phyloP scores from a whole-genome alignment of 163 green algal species.

The Chlorella variabilis region DNA sequence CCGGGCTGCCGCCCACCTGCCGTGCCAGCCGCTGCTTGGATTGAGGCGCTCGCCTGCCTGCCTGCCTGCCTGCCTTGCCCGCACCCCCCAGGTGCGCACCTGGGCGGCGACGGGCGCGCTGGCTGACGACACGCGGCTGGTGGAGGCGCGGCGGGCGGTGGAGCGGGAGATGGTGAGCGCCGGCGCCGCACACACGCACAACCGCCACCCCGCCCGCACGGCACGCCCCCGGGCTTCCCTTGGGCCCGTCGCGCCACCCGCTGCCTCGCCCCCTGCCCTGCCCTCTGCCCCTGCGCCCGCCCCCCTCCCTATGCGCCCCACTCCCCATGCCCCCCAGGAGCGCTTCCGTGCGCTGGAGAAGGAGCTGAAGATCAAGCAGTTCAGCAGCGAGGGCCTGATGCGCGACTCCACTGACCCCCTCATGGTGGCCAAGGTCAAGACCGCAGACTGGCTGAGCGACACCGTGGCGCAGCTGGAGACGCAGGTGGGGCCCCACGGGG shows the following conservation, averaged over 20 bases:
- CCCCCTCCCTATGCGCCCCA: too few species aligned
- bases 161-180: constrained; percentile 40
- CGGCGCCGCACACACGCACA: not conserved
- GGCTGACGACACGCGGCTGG: constrained; percentile 17
- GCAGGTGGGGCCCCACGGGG: not conserved
- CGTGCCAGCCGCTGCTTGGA: not conserved
- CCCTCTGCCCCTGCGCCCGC: too few species aligned
- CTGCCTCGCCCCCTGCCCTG: too few species aligned
- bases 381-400: constrained; percentile 33
- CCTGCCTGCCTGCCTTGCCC: not conserved
- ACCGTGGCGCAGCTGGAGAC: constrained; percentile 34
- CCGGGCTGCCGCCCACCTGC: not conserved
- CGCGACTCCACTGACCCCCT: constrained; percentile 28
- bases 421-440: constrained; percentile 26
- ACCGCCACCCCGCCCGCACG: too few species aligned
- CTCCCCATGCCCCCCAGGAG: too few species aligned
- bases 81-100: constrained; percentile 10
- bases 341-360: constrained; percentile 40
- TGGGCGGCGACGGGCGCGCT: constrained; percentile 20
- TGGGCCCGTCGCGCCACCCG: too few species aligned
- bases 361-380: constrained; percentile 37
- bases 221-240: too few species aligned
- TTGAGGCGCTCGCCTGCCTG: too few species aligned
- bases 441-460: constrained; percentile 28
- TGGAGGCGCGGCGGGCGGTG: constrained; percentile 25